A percentile compares a stretch with the other conserved stretches of the same genome.
Conservation (phyloP, 495 filamentous ascomycete species). For the Friedmanniomyces endolithicus region DNA sequence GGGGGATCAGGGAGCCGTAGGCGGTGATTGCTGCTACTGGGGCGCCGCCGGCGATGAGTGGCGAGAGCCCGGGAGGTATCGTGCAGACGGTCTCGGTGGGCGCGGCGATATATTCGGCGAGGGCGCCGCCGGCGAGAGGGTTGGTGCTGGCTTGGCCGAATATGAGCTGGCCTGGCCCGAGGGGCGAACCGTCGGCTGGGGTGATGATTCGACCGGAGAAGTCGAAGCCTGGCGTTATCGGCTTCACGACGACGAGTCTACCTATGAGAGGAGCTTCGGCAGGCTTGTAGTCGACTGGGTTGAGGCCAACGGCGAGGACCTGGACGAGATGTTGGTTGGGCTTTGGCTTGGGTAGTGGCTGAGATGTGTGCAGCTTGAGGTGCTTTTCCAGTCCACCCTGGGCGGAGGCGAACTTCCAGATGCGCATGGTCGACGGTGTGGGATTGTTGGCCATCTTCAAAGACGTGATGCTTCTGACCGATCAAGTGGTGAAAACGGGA, state of each 20-base stretch:
- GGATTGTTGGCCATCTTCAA: slow-evolving; percentile 30
- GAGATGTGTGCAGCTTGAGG: slow-evolving; percentile 34
- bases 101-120: slow-evolving; percentile 44
- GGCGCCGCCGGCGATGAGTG: slow-evolving; percentile 39
- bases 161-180: slow-evolving; percentile 44
- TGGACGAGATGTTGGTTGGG: slow-evolving; percentile 22
- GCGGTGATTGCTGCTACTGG: slow-evolving; percentile 47
- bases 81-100: slow-evolving; percentile 20
- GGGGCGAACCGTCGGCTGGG: slow-evolving; percentile 28
- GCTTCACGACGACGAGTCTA: slow-evolving; percentile 19
- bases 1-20: slow-evolving; percentile 44
- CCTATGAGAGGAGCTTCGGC: slow-evolving; percentile 21
- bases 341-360: slow-evolving; percentile 6
- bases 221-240: slow-evolving; percentile 49
- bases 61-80: slow-evolving; percentile 40
- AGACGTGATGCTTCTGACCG: background rate
- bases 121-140: slow-evolving; percentile 38
- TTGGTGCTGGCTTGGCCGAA: slow-evolving; percentile 35
- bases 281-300: slow-evolving; percentile 26
- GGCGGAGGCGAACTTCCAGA: slow-evolving; percentile 47
- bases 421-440: slow-evolving; percentile 39
- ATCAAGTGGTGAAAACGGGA: too few relatives aligned
- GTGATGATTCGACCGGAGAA: slow-evolving; percentile 47
- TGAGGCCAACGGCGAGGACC: slow-evolving; percentile 23
- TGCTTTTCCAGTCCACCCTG: slow-evolving; percentile 44